Conservation (phyloP, 164 flowering plant genomes). For the Malania oleifera region DNA sequence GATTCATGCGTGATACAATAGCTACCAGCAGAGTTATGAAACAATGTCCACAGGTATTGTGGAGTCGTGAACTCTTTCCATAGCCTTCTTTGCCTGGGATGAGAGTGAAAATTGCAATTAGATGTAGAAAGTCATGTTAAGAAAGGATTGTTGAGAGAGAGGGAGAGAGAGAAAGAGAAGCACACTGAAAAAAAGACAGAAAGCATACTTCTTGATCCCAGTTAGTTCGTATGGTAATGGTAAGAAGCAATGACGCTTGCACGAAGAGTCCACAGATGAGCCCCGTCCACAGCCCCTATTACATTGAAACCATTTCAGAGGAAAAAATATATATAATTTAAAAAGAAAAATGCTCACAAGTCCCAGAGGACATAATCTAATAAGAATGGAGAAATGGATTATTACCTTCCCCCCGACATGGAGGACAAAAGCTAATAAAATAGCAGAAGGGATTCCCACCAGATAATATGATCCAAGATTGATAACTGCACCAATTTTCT, state of each 20-base stretch:
- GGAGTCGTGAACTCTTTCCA: no score
- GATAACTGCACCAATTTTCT: conserved; percentile 66
- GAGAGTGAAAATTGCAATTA: no score
- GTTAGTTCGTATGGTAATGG: conserved; percentile 43
- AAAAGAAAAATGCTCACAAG: no score
- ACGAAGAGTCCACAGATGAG: conserved; percentile 52
- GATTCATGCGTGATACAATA: no score
- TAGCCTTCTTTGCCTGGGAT: no score
- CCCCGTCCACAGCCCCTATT: conserved; percentile 81
- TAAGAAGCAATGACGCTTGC: conserved; percentile 36
- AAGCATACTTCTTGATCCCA: conserved; percentile 65
- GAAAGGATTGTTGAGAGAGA: no score
- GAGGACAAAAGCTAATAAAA: conserved; percentile 53
- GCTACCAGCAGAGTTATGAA: no score
- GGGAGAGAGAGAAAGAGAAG: no score
- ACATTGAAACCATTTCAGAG: not conserved
- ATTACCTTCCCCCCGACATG: conserved; percentile 68
- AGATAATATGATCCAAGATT: conserved; percentile 71
- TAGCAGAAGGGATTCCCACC: conserved; percentile 60
- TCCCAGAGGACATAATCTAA: not conserved
- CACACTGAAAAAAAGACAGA: not conserved
- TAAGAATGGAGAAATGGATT: not conserved
- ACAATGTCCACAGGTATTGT: no score
- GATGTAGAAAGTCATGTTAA: no score
- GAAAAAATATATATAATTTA: no score